These are phyloP conservation scores for Erysimum cheiranthoides DNA, from an alignment of 345 rosid genomes.

Conservation along the genomic window DNA sequence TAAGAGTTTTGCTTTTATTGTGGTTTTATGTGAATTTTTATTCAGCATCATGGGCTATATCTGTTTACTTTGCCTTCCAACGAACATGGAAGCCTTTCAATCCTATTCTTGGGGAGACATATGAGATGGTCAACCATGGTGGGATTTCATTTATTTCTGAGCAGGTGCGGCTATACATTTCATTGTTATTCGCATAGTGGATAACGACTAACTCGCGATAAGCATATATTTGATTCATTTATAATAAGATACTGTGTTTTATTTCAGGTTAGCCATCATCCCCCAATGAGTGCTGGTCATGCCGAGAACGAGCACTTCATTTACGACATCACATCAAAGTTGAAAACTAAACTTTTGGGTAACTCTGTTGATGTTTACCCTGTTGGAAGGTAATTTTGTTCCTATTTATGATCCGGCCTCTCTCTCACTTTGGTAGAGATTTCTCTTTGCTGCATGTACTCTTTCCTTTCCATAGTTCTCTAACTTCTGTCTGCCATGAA, in stretches of 20 bases:
- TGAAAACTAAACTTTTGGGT: conserved; percentile 85
- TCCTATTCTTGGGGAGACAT: conserved; percentile 98
- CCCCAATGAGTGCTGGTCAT: conserved; percentile 95
- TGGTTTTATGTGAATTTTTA: conserved; percentile 27
- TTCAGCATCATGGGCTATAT: conserved; percentile 87
- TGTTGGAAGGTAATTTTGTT: conserved; percentile 63
- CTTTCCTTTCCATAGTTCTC: conserved; percentile 6
- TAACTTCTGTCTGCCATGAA: conserved; percentile 12
- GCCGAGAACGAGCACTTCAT: conserved; percentile 89
- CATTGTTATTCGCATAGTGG: not conserved
- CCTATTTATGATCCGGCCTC: conserved; percentile 9
- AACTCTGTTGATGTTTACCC: conserved; percentile 76
- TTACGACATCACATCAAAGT: conserved; percentile 81
- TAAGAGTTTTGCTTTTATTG: not conserved
- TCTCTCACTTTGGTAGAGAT: not conserved
- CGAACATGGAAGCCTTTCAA: conserved; percentile 97
- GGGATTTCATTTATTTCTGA: conserved; percentile 81
- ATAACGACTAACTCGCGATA: not conserved
- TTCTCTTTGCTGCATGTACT: conserved; percentile 5
- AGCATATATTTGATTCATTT: not conserved
- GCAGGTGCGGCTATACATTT: conserved; percentile 60
- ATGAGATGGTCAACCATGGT: conserved; percentile 81
- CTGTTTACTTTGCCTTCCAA: conserved; percentile 83
- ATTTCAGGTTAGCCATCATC: conserved; percentile 90
- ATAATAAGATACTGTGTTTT: not conserved